These are phyloP conservation scores for Dipodascopsis tothii DNA, from an alignment of 805 yeast genomes.

Conservation along the genomic window DNA sequence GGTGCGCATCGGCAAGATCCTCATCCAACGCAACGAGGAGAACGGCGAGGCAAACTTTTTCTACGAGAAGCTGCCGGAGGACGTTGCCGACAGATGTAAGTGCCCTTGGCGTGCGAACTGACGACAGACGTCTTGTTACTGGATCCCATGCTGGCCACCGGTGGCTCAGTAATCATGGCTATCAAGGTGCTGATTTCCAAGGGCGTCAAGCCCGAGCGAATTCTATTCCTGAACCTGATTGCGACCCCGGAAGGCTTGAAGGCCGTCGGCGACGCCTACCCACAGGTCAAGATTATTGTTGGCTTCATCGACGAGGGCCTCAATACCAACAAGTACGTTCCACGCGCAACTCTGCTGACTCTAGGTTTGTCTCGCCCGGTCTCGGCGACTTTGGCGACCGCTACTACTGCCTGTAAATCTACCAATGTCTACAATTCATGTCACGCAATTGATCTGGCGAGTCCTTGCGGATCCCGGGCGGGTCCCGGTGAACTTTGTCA, in stretches of 20 bases:
- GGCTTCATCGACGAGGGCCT: conserved; percentile 87
- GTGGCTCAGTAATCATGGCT: conserved; percentile 97
- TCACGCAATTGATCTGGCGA: neutral
- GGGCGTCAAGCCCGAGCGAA: conserved; percentile 83
- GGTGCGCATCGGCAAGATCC: conserved; percentile 90
- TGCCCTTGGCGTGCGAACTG: neutral
- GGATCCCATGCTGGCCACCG: conserved; percentile 98
- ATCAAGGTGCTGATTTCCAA: conserved; percentile 78
- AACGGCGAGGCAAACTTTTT: conserved; percentile 87
- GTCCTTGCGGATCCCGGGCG: neutral
- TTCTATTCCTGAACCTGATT: conserved; percentile 80
- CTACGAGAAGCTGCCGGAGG: conserved; percentile 91
- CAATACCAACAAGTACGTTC: conserved; percentile 59
- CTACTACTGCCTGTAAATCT: conserved; percentile 74
- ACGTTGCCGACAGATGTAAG: conserved; percentile 65
- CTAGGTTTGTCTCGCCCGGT: conserved; percentile 72
- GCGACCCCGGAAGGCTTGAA: conserved; percentile 92
- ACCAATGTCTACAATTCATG: no score
- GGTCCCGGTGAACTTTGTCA: no score
- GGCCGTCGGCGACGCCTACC: conserved; percentile 69
- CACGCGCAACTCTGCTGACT: neutral
- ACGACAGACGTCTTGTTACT: conserved; percentile 60
- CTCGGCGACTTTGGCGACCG: conserved; percentile 97
- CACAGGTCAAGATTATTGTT: conserved; percentile 79
- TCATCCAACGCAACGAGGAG: conserved; percentile 97